phyloP scores from a whole-genome alignment of 1,284 basidiomycete genomes.

The Trichosporon faecale region DNA sequence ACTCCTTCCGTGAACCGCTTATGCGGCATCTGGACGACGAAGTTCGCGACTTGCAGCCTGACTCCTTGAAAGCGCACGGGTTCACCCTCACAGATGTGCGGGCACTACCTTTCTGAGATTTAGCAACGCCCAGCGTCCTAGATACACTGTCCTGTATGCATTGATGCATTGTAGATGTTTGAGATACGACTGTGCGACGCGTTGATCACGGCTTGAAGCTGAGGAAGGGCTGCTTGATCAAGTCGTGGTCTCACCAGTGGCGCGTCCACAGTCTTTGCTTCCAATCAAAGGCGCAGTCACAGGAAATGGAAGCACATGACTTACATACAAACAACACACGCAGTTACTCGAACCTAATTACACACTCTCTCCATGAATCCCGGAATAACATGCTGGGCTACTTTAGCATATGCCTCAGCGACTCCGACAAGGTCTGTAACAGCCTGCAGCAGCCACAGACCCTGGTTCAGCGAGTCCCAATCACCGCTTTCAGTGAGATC shows the following conservation, averaged over 20 bases:
- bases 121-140: too few species aligned
- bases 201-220: too few species aligned
- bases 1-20: conserved; percentile 62
- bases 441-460: neutral
- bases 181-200: too few species aligned
- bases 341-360: neutral
- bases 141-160: too few species aligned
- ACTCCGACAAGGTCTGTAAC: neutral
- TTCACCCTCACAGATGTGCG: conserved; percentile 64
- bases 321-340: neutral
- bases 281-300: too few species aligned
- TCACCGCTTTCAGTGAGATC: neutral
- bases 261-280: too few species aligned
- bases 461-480: neutral
- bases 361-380: neutral
- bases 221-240: too few species aligned
- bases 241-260: too few species aligned
- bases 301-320: too few species aligned
- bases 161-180: too few species aligned
- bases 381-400: neutral
- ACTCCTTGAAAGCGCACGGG: conserved; percentile 62
- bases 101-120: conserved; percentile 53
- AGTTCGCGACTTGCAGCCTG: conserved; percentile 61
- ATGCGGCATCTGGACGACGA: conserved; percentile 68
- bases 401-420: neutral